phyloP scores from a whole-genome alignment of 306 rosid species.

The Vigna radiata region DNA sequence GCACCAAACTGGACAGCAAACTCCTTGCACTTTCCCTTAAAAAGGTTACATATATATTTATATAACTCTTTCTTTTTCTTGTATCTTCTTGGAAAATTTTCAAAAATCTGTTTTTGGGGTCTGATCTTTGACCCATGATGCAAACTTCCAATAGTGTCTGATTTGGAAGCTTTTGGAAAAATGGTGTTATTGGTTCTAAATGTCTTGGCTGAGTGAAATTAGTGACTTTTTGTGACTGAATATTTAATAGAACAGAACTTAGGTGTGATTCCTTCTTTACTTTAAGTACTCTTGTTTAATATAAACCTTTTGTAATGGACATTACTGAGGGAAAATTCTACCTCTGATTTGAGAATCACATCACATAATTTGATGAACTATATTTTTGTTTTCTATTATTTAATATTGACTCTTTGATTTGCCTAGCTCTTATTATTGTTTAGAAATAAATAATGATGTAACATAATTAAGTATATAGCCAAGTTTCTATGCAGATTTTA shows the following conservation, averaged over 20 bases:
- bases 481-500: not conserved
- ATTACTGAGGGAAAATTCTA: not conserved
- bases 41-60: slow-evolving; percentile 55
- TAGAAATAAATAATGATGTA: not conserved
- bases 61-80: not conserved
- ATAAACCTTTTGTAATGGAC: not conserved
- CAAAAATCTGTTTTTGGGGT: slow-evolving; percentile 19
- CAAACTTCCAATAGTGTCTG: not conserved
- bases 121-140: not conserved
- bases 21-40: slow-evolving; percentile 79
- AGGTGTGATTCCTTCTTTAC: not conserved
- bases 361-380: not conserved
- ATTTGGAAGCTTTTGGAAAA: slow-evolving; percentile 12
- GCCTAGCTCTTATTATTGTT: not conserved
- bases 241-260: not conserved
- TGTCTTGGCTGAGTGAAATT: slow-evolving; percentile 23
- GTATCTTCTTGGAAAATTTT: not conserved
- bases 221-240: not conserved
- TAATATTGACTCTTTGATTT: not conserved
- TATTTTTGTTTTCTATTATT: not conserved
- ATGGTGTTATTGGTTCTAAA: not conserved
- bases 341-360: not conserved
- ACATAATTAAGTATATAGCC: not conserved
- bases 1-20: slow-evolving; percentile 80
- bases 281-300: not conserved